These are phyloP conservation scores for Hippophae rhamnoides DNA, from an alignment of 306 rosid genomes.

Conservation along the genomic window DNA sequence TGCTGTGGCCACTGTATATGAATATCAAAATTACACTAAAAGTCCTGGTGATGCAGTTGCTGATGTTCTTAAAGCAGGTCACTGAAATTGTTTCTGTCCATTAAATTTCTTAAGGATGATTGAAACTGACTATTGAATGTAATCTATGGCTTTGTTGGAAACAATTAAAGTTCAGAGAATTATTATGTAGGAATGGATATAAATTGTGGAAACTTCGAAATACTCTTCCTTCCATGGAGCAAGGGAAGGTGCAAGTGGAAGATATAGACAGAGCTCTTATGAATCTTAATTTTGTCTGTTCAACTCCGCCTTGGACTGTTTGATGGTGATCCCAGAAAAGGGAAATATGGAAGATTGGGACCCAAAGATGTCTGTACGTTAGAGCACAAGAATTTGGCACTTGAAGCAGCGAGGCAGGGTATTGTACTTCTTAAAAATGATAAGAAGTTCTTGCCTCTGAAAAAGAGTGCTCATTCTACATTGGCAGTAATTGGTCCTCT, in stretches of 20 bases:
- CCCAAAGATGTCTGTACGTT: slow-evolving; percentile 59
- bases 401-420: slow-evolving; percentile 88
- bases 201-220: slow-evolving; percentile 64
- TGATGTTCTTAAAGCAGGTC: slow-evolving; percentile 87
- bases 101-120: background rate
- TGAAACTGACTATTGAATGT: background rate
- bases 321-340: slow-evolving; percentile 63
- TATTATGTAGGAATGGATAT: slow-evolving; percentile 60
- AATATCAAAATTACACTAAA: slow-evolving; percentile 51
- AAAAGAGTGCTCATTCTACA: slow-evolving; percentile 26
- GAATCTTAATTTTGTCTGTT: slow-evolving; percentile 74
- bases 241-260: slow-evolving; percentile 68
- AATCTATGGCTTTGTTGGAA: slow-evolving; percentile 7
- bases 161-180: slow-evolving; percentile 5
- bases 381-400: slow-evolving; percentile 61
- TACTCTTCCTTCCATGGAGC: slow-evolving; percentile 42
- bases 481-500: slow-evolving; percentile 71
- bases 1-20: slow-evolving; percentile 86
- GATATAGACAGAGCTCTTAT: slow-evolving; percentile 70
- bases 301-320: slow-evolving; percentile 74
- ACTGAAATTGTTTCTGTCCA: background rate
- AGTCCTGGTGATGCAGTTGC: slow-evolving; percentile 66
- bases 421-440: slow-evolving; percentile 3
- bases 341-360: slow-evolving; percentile 60
- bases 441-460: background rate